These are phyloP conservation scores for Lepraria neglecta DNA, from an alignment of 495 filamentous ascomycete genomes.

Conservation along the genomic window DNA sequence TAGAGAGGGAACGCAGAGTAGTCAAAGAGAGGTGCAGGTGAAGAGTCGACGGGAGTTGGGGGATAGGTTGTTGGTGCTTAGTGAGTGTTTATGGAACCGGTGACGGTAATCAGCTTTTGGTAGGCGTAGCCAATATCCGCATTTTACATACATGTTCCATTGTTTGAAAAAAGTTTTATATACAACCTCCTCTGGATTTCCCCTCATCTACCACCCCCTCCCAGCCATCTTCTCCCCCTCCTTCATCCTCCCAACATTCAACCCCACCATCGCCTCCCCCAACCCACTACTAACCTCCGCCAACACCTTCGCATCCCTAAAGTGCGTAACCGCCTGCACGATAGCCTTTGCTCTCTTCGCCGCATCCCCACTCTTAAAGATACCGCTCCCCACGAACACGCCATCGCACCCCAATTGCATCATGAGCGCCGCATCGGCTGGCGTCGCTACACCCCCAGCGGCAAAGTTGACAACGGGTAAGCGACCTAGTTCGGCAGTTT, in stretches of 20 bases:
- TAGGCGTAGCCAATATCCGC: no score
- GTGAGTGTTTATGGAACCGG: slow-evolving; percentile 70
- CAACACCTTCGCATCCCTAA: slow-evolving; percentile 74
- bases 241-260: slow-evolving; percentile 69
- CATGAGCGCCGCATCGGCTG: slow-evolving; percentile 95
- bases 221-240: slow-evolving; percentile 76
- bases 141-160: no score
- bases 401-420: slow-evolving; percentile 99
- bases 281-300: slow-evolving; percentile 81
- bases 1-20: slow-evolving; percentile 66
- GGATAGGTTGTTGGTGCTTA: slow-evolving; percentile 67
- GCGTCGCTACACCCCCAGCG: slow-evolving; percentile 92
- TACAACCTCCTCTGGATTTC: neutral
- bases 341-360: slow-evolving; percentile 84
- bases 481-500: slow-evolving; percentile 78
- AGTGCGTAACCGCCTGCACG: slow-evolving; percentile 89
- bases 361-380: slow-evolving; percentile 93
- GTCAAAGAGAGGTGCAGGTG: slow-evolving; percentile 66
- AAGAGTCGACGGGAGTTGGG: slow-evolving; percentile 66
- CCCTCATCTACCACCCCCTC: slow-evolving; percentile 66
- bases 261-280: slow-evolving; percentile 93
- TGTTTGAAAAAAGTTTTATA: no score
- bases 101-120: neutral
- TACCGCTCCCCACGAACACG: slow-evolving; percentile 93
- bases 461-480: slow-evolving; percentile 98